Conservation (phyloP, 208 protist species). For the Trichomonas vaginalis region DNA sequence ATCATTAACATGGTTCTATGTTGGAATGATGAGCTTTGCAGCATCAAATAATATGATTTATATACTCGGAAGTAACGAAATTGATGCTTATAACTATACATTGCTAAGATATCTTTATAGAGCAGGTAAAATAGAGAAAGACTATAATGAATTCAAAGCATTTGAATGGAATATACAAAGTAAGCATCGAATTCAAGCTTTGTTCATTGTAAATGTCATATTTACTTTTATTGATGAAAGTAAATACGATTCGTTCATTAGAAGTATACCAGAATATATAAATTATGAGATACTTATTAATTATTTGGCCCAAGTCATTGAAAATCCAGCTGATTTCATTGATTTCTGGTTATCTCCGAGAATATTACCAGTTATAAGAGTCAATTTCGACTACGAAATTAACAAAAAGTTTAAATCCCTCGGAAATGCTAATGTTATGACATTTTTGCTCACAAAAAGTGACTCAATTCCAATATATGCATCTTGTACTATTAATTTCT, state of each 20-base stretch:
- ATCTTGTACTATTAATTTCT: background rate
- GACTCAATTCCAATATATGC: background rate
- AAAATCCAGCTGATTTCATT: background rate
- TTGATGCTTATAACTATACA: background rate
- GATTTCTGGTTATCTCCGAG: background rate
- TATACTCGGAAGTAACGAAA: background rate
- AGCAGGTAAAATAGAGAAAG: background rate
- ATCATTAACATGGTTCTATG: background rate
- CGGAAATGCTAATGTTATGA: background rate
- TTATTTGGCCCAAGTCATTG: background rate
- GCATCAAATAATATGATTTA: background rate
- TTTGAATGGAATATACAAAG: background rate
- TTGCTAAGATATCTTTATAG: background rate
- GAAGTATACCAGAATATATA: background rate
- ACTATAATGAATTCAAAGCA: background rate
- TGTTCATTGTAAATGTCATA: background rate
- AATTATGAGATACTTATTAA: background rate
- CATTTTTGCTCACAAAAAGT: background rate
- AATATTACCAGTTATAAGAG: background rate
- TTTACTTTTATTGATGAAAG: background rate
- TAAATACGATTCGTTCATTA: background rate
- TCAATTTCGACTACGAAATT: background rate
- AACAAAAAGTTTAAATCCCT: background rate
- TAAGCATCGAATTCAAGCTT: background rate
- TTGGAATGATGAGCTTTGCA: background rate